Conservation (phyloP, 805 yeast genomes). For the Yarrowia keelungensis region DNA sequence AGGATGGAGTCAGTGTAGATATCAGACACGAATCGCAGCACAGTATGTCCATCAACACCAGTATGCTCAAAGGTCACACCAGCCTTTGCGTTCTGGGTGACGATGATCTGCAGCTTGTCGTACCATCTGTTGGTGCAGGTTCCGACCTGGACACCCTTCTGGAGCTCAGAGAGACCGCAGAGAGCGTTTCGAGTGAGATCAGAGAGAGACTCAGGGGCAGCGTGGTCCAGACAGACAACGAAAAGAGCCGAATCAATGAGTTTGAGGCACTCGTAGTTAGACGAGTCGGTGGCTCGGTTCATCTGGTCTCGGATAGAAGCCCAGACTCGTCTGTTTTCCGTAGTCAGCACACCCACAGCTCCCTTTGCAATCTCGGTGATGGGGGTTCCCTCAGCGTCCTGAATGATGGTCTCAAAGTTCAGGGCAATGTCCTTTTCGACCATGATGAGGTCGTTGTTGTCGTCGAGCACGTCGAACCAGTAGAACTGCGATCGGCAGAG, state of each 20-base stretch:
- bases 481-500: conserved; percentile 86
- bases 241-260: conserved; percentile 84
- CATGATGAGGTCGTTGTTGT: conserved; percentile 70
- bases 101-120: conserved; percentile 86
- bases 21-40: conserved; percentile 83
- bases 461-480: conserved; percentile 92
- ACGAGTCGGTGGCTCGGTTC: conserved; percentile 49
- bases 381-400: conserved; percentile 65
- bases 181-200: conserved; percentile 83
- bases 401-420: conserved; percentile 76
- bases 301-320: conserved; percentile 70
- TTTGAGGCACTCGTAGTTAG: conserved; percentile 72
- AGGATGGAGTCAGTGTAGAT: conserved; percentile 90
- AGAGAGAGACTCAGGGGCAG: conserved; percentile 61
- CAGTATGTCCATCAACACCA: conserved; percentile 96
- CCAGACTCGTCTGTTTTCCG: conserved; percentile 90
- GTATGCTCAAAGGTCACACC: conserved; percentile 92
- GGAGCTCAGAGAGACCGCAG: conserved; percentile 81
- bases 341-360: conserved; percentile 87
- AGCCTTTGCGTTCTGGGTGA: conserved; percentile 87
- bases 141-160: conserved; percentile 89
- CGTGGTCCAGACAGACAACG: conserved; percentile 82
- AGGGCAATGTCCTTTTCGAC: conserved; percentile 76
- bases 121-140: conserved; percentile 96
- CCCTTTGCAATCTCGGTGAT: conserved; percentile 69